Conservation (phyloP, 2,329 filamentous ascomycete species). For the Penicillium sp. region DNA sequence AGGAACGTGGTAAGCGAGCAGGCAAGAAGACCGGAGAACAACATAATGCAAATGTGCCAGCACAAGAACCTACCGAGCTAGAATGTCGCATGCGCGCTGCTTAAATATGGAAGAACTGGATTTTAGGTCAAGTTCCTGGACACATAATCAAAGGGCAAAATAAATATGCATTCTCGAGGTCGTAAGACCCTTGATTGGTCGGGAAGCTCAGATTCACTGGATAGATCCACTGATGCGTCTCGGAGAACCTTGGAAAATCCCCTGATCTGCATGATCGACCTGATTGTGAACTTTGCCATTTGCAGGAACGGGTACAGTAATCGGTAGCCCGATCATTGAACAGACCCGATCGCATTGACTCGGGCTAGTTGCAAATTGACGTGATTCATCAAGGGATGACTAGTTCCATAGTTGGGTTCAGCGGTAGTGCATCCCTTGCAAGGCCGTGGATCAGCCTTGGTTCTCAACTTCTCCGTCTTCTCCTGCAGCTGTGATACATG, state of each 20-base stretch:
- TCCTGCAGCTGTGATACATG: background rate
- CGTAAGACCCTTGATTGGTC: slow-evolving; percentile 16
- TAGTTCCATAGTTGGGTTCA: background rate
- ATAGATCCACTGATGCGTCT: slow-evolving; percentile 12
- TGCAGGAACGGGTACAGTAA: background rate
- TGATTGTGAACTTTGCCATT: slow-evolving; percentile 1
- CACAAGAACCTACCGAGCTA: slow-evolving; percentile 1
- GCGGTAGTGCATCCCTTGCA: slow-evolving; percentile 6
- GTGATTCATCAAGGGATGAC: slow-evolving; percentile 11
- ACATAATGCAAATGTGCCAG: slow-evolving; percentile 7
- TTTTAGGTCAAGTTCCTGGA: slow-evolving; percentile 2
- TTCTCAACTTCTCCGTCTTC: background rate
- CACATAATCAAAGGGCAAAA: slow-evolving; percentile 9
- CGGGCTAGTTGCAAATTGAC: slow-evolving; percentile 6
- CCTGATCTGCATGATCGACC: slow-evolving; percentile 21
- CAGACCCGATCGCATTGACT: slow-evolving; percentile 2
- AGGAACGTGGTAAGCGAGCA: slow-evolving; percentile 8
- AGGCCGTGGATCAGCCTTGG: background rate
- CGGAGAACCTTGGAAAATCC: background rate
- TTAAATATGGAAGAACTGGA: slow-evolving; percentile 16
- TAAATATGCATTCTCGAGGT: slow-evolving; percentile 16
- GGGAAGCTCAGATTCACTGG: background rate
- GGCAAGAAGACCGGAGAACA: slow-evolving; percentile 10
- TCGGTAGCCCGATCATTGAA: background rate
- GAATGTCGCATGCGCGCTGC: background rate